Evolutionary conservation across 768 basidiomycete genomes (phyloP), one percentile per base, ranked within the genome.

Genomic region (Termitomyces sp.): DNA sequence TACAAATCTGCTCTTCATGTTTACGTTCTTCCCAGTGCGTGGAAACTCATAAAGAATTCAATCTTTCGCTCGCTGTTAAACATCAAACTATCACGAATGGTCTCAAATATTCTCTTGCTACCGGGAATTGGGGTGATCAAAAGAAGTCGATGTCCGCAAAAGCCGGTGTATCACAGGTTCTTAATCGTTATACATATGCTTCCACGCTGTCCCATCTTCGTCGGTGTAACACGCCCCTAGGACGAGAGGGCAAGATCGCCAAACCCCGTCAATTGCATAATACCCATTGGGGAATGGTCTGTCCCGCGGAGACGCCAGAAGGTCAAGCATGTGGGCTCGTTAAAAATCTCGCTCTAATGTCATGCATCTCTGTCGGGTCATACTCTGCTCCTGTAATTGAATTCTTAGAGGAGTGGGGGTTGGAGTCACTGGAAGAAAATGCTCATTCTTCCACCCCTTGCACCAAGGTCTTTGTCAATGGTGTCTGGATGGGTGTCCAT

Each of bases 211-310:
- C 97, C 3, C 97, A 99, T 79, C 74, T 99, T 66, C 96, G 97
- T 68, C 92, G 97, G 29, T 95, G 93, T 69, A 99, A 99, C 70
- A 98, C 97, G 0, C 97, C 97, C 2, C 84, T 99, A 50, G 97
- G 97, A 55, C 89, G 97, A 58, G 97, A 98, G 71, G 95, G 95
- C 56, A 99, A 99, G 76, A 98, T 98, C 59, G 97, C 97, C 47
- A 98, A 98, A 70, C 97, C 97, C 56, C 97, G 97, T 65, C 97
- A 99, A 66, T 78, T 99, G 55, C 97, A 99, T 72, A 99, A 99
- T 67, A 98, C 97, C 0, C 97, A 99, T 66, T 99, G 97, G 97
- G 97, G 97, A 37, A 98, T 99, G 97, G 97, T 99, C 20, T 99
- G 97, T 69, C 97, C 97, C 44, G 97, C 97, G 39, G 97, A 99